Conservation (phyloP, 23 red algal genomes). For the Gracilaria gracilis region DNA sequence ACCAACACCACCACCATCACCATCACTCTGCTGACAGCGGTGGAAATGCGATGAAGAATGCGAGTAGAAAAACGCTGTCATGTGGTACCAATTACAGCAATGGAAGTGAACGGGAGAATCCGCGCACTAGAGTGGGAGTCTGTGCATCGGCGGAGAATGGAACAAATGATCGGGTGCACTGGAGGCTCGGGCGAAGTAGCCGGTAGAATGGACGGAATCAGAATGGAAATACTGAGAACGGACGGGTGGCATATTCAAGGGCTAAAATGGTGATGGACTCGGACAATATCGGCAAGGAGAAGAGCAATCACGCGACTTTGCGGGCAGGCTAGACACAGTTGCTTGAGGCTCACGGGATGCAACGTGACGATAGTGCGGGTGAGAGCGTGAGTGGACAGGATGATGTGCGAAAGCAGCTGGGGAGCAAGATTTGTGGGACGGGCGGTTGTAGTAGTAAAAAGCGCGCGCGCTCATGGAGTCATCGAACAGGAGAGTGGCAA, state of each 20-base stretch:
- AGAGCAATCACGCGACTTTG: background rate
- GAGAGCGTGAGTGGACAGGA: background rate
- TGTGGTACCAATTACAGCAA: slow-evolving; percentile 29
- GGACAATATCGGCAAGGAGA: background rate
- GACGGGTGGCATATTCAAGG: background rate
- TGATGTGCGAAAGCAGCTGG: background rate
- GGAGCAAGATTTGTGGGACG: background rate
- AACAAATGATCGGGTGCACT: background rate
- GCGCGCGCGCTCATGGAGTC: background rate
- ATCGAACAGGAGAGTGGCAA: background rate
- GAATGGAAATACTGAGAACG: background rate
- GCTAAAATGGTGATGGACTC: background rate
- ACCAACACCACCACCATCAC: slow-evolving; percentile 40
- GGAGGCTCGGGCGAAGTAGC: background rate
- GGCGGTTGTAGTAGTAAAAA: background rate
- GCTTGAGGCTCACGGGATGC: background rate
- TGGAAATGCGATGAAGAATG: background rate
- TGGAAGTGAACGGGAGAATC: background rate
- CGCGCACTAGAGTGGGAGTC: background rate
- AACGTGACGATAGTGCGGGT: background rate
- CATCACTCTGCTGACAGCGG: slow-evolving; percentile 2
- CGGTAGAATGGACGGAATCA: background rate
- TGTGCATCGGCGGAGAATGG: background rate
- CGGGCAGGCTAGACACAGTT: background rate
- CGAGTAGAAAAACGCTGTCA: background rate